These are phyloP conservation scores for Quaeritorhiza haematococci DNA, from an alignment of 371 early-diverging fungal genomes.

Conservation along the genomic window DNA sequence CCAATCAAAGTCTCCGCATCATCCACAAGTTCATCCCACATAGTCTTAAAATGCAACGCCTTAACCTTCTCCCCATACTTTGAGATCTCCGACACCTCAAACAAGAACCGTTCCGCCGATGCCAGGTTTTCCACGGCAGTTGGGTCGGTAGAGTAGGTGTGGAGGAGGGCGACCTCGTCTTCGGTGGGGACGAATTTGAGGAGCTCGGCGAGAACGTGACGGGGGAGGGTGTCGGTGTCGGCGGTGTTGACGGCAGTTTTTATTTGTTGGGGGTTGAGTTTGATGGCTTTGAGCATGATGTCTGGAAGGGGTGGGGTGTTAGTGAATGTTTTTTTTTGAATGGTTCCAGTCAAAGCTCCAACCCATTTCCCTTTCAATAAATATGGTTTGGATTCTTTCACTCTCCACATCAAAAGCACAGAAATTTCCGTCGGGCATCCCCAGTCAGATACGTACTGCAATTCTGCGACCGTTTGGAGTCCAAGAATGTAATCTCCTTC, in stretches of 20 bases:
- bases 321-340: too few relatives aligned
- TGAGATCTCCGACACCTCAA: constrained; percentile 30
- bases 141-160: constrained; percentile 6
- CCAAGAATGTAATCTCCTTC: constrained; percentile 46
- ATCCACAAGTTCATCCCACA: constrained; percentile 33
- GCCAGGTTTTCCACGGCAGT: constrained; percentile 34
- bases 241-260: constrained; percentile 28
- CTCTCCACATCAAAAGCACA: too few relatives aligned
- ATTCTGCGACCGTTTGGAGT: constrained; percentile 45
- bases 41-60: constrained; percentile 35
- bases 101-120: constrained; percentile 40
- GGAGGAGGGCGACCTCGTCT: constrained; percentile 30
- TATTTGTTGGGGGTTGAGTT: constrained; percentile 28
- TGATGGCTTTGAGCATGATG: constrained; percentile 44
- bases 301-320: too few relatives aligned
- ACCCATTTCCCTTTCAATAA: too few relatives aligned
- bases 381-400: too few relatives aligned
- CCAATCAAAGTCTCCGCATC: constrained; percentile 36
- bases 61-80: constrained; percentile 35
- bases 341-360: not conserved
- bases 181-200: constrained; percentile 45
- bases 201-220: constrained; percentile 34
- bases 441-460: constrained; percentile 13
- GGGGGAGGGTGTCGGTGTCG: constrained; percentile 29
- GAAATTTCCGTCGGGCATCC: too few relatives aligned